A percentile compares a stretch with the other conserved stretches of the same genome.
Conservation (phyloP, 2,329 filamentous ascomycete genomes). For the Xylariaceae sp. region DNA sequence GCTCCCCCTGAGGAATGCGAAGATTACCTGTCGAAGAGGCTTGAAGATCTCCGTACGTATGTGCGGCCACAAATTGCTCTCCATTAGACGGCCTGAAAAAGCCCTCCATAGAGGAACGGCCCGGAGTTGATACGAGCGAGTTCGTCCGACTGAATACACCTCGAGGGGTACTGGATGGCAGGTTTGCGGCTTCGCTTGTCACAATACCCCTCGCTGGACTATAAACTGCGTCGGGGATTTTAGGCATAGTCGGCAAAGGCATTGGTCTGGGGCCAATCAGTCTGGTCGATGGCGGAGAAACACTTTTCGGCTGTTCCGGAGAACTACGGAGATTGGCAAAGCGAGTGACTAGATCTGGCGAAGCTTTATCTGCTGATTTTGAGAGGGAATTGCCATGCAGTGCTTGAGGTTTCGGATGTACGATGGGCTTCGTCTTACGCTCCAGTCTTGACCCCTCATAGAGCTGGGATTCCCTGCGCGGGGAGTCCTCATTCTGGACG, state of each 20-base stretch:
- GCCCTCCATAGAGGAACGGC: slow-evolving; percentile 30
- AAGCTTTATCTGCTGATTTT: slow-evolving; percentile 29
- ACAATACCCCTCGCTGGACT: slow-evolving; percentile 70
- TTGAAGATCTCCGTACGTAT: slow-evolving; percentile 27
- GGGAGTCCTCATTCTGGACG: background rate
- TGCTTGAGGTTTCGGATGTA: slow-evolving; percentile 63
- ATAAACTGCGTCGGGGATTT: slow-evolving; percentile 69
- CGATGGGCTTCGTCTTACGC: slow-evolving; percentile 39
- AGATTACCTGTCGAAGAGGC: slow-evolving; percentile 38
- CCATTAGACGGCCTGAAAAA: slow-evolving; percentile 25
- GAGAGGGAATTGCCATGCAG: slow-evolving; percentile 57
- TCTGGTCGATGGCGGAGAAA: slow-evolving; percentile 42
- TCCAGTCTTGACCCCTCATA: background rate
- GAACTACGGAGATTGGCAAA: slow-evolving; percentile 53
- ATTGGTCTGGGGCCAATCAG: slow-evolving; percentile 44
- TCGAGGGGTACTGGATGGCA: slow-evolving; percentile 60
- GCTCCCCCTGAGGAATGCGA: slow-evolving; percentile 49
- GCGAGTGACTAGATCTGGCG: slow-evolving; percentile 49
- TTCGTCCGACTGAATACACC: slow-evolving; percentile 58
- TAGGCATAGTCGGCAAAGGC: slow-evolving; percentile 58
- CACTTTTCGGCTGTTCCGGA: slow-evolving; percentile 34
- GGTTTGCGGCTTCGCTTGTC: slow-evolving; percentile 58
- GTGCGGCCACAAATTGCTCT: slow-evolving; percentile 35
- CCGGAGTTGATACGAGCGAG: slow-evolving; percentile 42
- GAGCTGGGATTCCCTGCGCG: background rate